Evolutionary conservation across 78 protist genomes (phyloP), one percentile per base, ranked within the genome.

Genomic region (Tieghemostelium lacteum): DNA sequence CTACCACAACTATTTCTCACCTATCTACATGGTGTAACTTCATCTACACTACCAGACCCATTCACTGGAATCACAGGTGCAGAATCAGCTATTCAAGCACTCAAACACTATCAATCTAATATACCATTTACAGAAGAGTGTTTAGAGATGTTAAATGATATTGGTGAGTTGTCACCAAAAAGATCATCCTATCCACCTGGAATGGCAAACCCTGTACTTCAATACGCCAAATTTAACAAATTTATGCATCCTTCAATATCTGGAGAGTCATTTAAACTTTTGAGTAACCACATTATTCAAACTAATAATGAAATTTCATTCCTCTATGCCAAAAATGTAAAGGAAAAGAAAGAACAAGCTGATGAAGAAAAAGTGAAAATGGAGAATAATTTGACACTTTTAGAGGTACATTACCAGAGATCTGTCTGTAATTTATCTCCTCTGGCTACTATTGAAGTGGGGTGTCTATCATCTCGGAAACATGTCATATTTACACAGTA

Each of bases 41-140:
- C 72, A 8, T 37, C 72, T 3, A 16, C 72, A 29, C 19, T 37
- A 29, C 12, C 72, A 3, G 72, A 64, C 37, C 72, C 72, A 64
- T 64, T 64, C 49, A 33, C 50, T 14, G 72, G 72, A 2, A 19
- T 37, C 29, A 34, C 52, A 19, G 72, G 72, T 19, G 8, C 37
- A 19, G 72, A 64, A 64, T n/a, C 16, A 8, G 2, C 49, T 2
- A 36, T 64, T 24, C 12, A 10, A 5, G 2, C 4, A 5, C 72
- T 64, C 7, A 26, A 37, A 5, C 24, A 37, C 2, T 37, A 29
- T 24, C 42, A 37, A 39, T 29, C 5, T 22, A 64, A 64, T 64
- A 14, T 33, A 5, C 49, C 14, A 5, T 64, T 37, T 12, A 14
- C 72, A 36, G 2, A 8, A 8, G 42, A 64, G 3, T 8, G n/a